Evolutionary conservation across 2,329 filamentous ascomycete species (phyloP).

Genomic region (Epichloe sibirici): DNA sequence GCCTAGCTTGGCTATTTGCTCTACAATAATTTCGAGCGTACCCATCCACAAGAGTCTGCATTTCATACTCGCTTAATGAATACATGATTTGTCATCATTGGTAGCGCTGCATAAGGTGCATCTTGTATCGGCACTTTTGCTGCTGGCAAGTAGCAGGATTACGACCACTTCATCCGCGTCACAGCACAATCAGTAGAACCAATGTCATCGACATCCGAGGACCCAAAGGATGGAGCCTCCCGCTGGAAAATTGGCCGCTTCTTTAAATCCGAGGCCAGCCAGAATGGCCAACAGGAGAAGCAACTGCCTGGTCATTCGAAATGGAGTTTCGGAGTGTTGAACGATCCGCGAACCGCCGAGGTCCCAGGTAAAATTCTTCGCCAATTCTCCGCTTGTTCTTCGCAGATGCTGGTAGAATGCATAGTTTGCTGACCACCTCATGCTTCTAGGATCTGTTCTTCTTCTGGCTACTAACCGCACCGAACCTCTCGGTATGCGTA

Average conservation of each 20-base stretch:
- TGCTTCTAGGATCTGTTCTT: slow-evolving; percentile 8
- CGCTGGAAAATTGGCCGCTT: slow-evolving; percentile 1
- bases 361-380: slow-evolving; percentile 6
- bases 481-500: slow-evolving; percentile 9
- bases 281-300: not conserved
- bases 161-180: not conserved
- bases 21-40: not conserved
- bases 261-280: not conserved
- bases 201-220: slow-evolving; percentile 4
- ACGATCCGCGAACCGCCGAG: slow-evolving; percentile 6
- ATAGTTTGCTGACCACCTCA: too few species aligned
- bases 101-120: not conserved
- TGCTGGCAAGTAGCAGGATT: not conserved
- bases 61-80: not conserved
- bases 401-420: too few species aligned
- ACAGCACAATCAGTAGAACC: not conserved
- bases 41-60: not conserved
- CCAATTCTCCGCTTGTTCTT: not conserved
- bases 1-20: not conserved
- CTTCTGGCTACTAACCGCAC: slow-evolving; percentile 10
- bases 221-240: not conserved
- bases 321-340: slow-evolving; percentile 8
- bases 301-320: slow-evolving; percentile 1
- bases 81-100: not conserved
- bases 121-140: not conserved